phyloP scores from a whole-genome alignment of 306 rosid genomes.

The Cucurbita pepo region DNA sequence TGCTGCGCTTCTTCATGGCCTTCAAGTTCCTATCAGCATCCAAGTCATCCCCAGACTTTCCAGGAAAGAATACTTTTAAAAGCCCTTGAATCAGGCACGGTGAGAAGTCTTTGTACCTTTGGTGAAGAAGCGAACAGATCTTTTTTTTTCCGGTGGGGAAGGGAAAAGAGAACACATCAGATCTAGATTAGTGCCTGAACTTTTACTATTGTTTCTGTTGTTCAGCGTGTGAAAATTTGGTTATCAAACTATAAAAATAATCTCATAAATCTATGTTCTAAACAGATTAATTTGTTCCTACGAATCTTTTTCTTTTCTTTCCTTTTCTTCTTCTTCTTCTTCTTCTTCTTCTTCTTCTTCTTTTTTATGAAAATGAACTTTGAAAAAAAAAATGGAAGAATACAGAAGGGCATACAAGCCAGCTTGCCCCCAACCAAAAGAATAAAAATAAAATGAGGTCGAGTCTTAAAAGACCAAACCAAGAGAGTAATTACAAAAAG shows the following conservation, averaged over 20 bases:
- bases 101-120: constrained; percentile 89
- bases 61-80: constrained; percentile 79
- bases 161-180: not conserved
- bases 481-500: too few species aligned
- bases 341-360: too few species aligned
- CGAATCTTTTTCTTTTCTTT: not conserved
- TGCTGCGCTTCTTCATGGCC: constrained; percentile 98
- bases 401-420: too few species aligned
- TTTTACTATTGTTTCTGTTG: not conserved
- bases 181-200: not conserved
- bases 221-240: not conserved
- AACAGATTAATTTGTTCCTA: not conserved
- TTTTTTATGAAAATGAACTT: too few species aligned
- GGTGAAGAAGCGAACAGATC: constrained; percentile 98
- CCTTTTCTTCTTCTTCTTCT: too few species aligned
- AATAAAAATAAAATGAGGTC: too few species aligned
- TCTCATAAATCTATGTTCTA: not conserved
- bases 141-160: not conserved
- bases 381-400: too few species aligned
- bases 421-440: too few species aligned
- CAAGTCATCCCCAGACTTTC: constrained; percentile 69
- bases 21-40: constrained; percentile 71
- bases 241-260: not conserved
- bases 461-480: too few species aligned
- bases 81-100: constrained; percentile 89